Base-by-base conservation (phyloP, 352 stramenopile genomes). In the Phytophthora pinifolia region DNA sequence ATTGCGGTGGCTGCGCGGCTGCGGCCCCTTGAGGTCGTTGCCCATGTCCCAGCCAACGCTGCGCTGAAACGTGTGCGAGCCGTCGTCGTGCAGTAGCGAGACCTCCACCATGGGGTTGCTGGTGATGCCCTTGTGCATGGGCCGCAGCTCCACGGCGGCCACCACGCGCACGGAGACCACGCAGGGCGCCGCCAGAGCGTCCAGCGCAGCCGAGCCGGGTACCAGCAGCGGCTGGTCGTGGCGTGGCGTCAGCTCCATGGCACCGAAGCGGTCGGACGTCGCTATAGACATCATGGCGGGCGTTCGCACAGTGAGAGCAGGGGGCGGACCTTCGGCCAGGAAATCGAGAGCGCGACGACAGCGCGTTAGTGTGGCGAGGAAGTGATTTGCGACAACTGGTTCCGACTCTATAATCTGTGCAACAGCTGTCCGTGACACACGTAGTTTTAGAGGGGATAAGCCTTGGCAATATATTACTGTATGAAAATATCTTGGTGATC, bases 91-190 rank as follows among this genome's bases (percentile, higher is more conserved):
- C 50, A 91, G 54, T 32, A 91, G 73, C 62, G 81, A 79, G 51
- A 87, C 74, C 51, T 91, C 81, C 44, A 78, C 79, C 67, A 83
- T 79, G 32, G 81, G 70, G 61, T 88, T 78, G 51, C 78, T 89
- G 9, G 68, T 88, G 45, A 91, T 68, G 6, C 68, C 68, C 50
- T 91, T 91, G 44, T 80, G 70, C 72, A 88, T 81, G 8, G 81
- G 63, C 13, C 74, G 74, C 66, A 91, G 69, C 31, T 68, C 67
- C 46, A 74, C 63, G 20, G 78, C 81, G 13, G 76, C 65, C 38
- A 84, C 76, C 4, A 88, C 67, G 52, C 78, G 75, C 31, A 88
- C 46, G 20, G 72, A 84, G 41, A 89, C 67, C 41, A 86, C 73
- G 47, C 64, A 88, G 6, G 76, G 71, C n/a, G 72, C 66, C 45